Percentiles rank a stretch among this genome's conserved stretches.
Conservation (phyloP, 257 asterid species). For the Cinchona pubescens region DNA sequence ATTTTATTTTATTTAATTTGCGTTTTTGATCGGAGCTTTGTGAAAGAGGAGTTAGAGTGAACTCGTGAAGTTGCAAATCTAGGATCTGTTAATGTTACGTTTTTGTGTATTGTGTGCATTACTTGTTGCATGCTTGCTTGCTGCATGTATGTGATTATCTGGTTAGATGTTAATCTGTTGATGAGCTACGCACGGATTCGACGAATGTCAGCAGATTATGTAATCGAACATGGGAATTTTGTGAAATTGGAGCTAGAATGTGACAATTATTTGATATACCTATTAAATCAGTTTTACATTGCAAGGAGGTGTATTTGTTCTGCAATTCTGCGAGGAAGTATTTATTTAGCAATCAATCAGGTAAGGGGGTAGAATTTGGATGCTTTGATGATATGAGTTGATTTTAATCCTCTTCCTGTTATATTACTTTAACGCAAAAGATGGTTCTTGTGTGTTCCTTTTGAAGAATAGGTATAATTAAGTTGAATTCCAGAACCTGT, state of each 20-base stretch:
- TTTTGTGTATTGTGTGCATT: neutral
- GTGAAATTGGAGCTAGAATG: neutral
- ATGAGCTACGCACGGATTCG: neutral
- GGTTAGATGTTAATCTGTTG: neutral
- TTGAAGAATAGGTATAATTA: neutral
- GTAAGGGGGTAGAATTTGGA: neutral
- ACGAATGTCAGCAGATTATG: neutral
- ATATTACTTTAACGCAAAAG: neutral
- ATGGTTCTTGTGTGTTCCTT: neutral
- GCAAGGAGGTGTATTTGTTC: neutral
- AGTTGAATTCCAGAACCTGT: neutral
- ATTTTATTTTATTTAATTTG: neutral
- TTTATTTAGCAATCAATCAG: neutral
- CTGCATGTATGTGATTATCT: constrained; percentile 5
- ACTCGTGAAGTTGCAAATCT: constrained; percentile 1
- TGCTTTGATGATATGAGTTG: neutral
- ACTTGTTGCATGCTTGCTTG: constrained; percentile 10
- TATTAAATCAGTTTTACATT: neutral
- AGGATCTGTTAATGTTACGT: constrained; percentile 3
- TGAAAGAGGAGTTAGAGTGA: neutral
- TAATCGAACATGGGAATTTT: neutral
- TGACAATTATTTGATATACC: neutral
- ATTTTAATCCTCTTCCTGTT: neutral
- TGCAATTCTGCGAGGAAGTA: neutral
- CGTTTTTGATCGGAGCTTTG: neutral